These are phyloP conservation scores for Coriaria nepalensis DNA, from an alignment of 306 rosid genomes.

Conservation along the genomic window DNA sequence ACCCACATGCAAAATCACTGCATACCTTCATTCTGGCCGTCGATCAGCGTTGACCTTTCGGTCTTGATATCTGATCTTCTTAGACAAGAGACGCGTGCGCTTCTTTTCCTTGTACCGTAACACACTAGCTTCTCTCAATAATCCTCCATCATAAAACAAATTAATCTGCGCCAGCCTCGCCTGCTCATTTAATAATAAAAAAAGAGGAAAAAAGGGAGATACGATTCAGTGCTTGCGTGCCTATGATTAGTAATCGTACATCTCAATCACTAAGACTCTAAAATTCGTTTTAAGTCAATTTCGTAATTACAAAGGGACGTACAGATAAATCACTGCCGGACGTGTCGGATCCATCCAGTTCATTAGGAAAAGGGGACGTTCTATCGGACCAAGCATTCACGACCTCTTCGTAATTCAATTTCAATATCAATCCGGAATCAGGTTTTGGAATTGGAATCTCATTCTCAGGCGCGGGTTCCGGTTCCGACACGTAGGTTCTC, in stretches of 20 bases:
- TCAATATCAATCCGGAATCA: constrained; percentile 41
- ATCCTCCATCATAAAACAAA: constrained; percentile 51
- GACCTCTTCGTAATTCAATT: constrained; percentile 64
- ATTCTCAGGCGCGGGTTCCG: constrained; percentile 13
- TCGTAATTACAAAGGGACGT: too few species aligned
- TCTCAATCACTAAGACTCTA: too few species aligned
- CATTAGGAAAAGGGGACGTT: constrained; percentile 64
- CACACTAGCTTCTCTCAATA: constrained; percentile 67
- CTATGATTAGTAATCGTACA: too few species aligned
- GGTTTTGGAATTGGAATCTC: constrained; percentile 18
- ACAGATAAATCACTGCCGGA: constrained; percentile 46
- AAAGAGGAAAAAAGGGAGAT: background rate
- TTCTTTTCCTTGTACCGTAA: constrained; percentile 77
- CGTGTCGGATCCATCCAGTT: constrained; percentile 22
- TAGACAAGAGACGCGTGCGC: constrained; percentile 53
- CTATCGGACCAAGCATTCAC: constrained; percentile 60
- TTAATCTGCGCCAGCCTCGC: constrained; percentile 61
- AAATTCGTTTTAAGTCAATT: too few species aligned
- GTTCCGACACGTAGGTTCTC: constrained; percentile 14
- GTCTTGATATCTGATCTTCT: constrained; percentile 84
- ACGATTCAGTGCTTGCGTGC: too few species aligned
- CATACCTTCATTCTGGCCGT: constrained; percentile 95
- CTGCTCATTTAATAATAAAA: too few species aligned
- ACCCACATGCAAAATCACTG: too few species aligned
- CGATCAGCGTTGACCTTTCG: constrained; percentile 70